These are phyloP conservation scores for Paxillus rubicundulus DNA, from an alignment of 768 basidiomycete species.

Conservation along the genomic window DNA sequence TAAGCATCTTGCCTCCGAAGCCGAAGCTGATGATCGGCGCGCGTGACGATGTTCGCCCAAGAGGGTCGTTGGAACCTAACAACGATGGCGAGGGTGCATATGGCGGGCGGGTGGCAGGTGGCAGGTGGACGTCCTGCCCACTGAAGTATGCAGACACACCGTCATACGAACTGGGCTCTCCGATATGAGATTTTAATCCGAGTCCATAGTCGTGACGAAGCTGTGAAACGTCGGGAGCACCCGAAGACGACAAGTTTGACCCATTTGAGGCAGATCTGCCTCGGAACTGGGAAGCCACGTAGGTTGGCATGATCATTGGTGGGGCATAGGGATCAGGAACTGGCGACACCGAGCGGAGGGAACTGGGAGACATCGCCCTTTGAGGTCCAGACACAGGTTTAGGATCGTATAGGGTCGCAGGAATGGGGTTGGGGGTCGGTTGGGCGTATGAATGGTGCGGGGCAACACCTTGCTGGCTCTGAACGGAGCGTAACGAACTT, in stretches of 20 bases:
- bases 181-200: conserved; percentile 15
- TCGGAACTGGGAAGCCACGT: conserved; percentile 23
- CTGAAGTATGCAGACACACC: conserved; percentile 16
- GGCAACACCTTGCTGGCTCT: conserved; percentile 12
- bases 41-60: conserved; percentile 67
- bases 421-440: not conserved
- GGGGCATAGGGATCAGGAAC: conserved; percentile 39
- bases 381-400: conserved; percentile 18
- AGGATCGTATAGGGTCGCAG: conserved; percentile 18
- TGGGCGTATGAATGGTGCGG: conserved; percentile 7
- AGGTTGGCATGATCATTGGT: conserved; percentile 18
- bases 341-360: conserved; percentile 23
- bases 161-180: conserved; percentile 16
- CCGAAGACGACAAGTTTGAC: conserved; percentile 38
- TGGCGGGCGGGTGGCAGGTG: conserved; percentile 43
- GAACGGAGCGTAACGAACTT: conserved; percentile 21
- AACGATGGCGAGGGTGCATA: conserved; percentile 87
- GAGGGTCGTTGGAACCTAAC: conserved; percentile 77
- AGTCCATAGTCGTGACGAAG: conserved; percentile 31
- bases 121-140: conserved; percentile 27
- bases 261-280: conserved; percentile 46
- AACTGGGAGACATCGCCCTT: conserved; percentile 32
- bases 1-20: conserved; percentile 87
- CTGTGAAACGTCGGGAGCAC: conserved; percentile 10
- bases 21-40: conserved; percentile 87